Conservation (phyloP, 805 yeast genomes). For the Candida palmyrensis region DNA sequence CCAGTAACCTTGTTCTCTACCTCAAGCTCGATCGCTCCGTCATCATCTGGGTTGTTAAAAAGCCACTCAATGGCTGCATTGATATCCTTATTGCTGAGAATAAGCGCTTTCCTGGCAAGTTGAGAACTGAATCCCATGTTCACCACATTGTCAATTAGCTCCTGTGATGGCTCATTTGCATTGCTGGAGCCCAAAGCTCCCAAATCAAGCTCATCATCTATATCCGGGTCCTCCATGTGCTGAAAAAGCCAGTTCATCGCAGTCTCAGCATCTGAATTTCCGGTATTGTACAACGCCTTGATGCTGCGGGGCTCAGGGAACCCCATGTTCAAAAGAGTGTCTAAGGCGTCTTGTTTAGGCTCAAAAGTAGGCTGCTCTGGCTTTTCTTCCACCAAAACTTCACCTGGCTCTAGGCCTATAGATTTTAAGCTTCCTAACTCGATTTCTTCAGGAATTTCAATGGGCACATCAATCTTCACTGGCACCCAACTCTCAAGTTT, state of each 20-base stretch:
- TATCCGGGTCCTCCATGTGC: slow-evolving; percentile 79
- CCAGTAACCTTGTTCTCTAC: slow-evolving; percentile 12
- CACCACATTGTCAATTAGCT: slow-evolving; percentile 42
- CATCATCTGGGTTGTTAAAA: slow-evolving; percentile 74
- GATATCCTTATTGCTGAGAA: slow-evolving; percentile 51
- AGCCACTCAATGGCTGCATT: slow-evolving; percentile 91
- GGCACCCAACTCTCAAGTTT: slow-evolving; percentile 89
- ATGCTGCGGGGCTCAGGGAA: slow-evolving; percentile 63
- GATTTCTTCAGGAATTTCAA: slow-evolving; percentile 40
- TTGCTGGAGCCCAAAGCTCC: slow-evolving; percentile 14
- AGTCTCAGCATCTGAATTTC: slow-evolving; percentile 56
- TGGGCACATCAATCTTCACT: slow-evolving; percentile 69
- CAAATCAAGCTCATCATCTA: slow-evolving; percentile 56
- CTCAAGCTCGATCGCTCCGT: slow-evolving; percentile 45
- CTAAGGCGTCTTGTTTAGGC: slow-evolving; percentile 53
- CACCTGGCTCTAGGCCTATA: slow-evolving; percentile 18
- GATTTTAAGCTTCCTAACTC: slow-evolving; percentile 35
- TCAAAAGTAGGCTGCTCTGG: slow-evolving; percentile 26
- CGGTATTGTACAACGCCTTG: slow-evolving; percentile 69
- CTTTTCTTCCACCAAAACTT: slow-evolving; percentile 14
- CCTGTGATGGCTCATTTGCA: slow-evolving; percentile 20
- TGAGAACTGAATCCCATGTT: slow-evolving; percentile 75
- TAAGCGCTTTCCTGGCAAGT: slow-evolving; percentile 69
- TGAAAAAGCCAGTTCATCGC: slow-evolving; percentile 90
- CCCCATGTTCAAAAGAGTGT: slow-evolving; percentile 75